Percentiles rank a stretch among this genome's conserved stretches.
These are phyloP conservation scores for Trametes sp. DNA, from an alignment of 1,284 basidiomycete genomes.

Conservation along the genomic window DNA sequence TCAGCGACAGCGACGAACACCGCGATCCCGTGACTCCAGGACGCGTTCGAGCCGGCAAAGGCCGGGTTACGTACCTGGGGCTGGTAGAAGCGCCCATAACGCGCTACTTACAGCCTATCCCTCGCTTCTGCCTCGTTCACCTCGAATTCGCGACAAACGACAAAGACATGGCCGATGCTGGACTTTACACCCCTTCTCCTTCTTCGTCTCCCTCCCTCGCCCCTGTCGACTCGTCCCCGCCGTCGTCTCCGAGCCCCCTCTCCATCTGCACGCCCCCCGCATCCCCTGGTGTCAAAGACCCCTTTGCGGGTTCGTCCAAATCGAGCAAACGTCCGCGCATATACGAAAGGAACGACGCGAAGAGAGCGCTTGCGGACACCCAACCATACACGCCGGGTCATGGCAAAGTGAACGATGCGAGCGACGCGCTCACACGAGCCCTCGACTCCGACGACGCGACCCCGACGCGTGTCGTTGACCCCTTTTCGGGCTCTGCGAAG, in stretches of 20 bases:
- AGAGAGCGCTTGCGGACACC: slow-evolving; percentile 1
- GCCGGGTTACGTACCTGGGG: not conserved
- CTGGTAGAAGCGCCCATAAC: not conserved
- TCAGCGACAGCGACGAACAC: too few relatives aligned
- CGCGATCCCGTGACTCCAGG: slow-evolving; percentile 16
- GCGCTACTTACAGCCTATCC: not conserved
- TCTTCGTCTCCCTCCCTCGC: slow-evolving; percentile 25
- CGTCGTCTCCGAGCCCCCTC: slow-evolving; percentile 20
- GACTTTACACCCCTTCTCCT: slow-evolving; percentile 11
- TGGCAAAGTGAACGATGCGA: slow-evolving; percentile 2
- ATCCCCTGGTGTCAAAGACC: slow-evolving; percentile 38
- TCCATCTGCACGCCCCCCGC: slow-evolving; percentile 29
- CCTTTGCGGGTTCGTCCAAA: slow-evolving; percentile 41
- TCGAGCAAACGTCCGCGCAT: slow-evolving; percentile 32
- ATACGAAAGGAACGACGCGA: slow-evolving; percentile 29
- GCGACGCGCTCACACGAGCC: slow-evolving; percentile 16
- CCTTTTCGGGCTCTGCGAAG: slow-evolving; percentile 33
- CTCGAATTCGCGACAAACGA: not conserved
- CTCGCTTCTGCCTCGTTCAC: not conserved
- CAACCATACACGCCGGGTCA: not conserved
- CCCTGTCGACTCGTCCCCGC: slow-evolving; percentile 28
- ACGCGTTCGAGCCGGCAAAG: slow-evolving; percentile 6
- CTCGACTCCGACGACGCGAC: slow-evolving; percentile 16
- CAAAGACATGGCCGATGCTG: slow-evolving; percentile 1
- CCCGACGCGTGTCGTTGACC: slow-evolving; percentile 29